Percentiles rank a stretch among this genome's conserved stretches.
Evolutionary conservation across 257 asterid species (phyloP).

Genomic region (Osmanthus fragrans): DNA sequence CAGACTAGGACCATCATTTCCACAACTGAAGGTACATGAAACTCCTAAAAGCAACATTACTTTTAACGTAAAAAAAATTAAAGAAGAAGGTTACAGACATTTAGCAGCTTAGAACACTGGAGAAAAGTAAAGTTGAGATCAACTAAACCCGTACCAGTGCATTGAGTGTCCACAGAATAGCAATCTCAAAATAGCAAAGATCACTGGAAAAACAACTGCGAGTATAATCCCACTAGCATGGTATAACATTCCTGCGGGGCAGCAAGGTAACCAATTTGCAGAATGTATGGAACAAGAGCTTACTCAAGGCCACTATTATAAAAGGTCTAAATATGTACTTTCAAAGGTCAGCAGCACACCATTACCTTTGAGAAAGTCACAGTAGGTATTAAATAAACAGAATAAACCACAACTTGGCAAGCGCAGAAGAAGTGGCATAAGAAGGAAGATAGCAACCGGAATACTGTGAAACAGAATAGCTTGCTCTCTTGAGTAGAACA

Average conservation of each 20-base stretch:
- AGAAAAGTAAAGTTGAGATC: constrained; percentile 22
- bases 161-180: constrained; percentile 68
- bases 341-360: constrained; percentile 23
- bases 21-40: neutral
- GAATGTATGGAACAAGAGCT: constrained; percentile 4
- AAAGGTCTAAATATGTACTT: constrained; percentile 15
- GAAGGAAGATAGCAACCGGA: constrained; percentile 73
- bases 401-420: constrained; percentile 52
- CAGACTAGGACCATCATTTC: neutral
- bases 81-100: constrained; percentile 5
- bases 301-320: constrained; percentile 12
- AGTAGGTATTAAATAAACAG: constrained; percentile 47
- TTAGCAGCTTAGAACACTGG: constrained; percentile 12
- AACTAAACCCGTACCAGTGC: constrained; percentile 67
- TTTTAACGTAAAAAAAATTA: neutral
- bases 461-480: constrained; percentile 75
- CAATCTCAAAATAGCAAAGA: constrained; percentile 67
- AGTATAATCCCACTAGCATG: constrained; percentile 72
- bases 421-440: constrained; percentile 72
- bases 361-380: constrained; percentile 76
- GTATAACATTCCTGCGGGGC: constrained; percentile 63
- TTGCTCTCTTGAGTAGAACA: constrained; percentile 66
- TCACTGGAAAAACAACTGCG: constrained; percentile 66
- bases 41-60: neutral
- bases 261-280: constrained; percentile 24